Conservation (phyloP, 352 stramenopile species). For the Poterioochromonas sp. region DNA sequence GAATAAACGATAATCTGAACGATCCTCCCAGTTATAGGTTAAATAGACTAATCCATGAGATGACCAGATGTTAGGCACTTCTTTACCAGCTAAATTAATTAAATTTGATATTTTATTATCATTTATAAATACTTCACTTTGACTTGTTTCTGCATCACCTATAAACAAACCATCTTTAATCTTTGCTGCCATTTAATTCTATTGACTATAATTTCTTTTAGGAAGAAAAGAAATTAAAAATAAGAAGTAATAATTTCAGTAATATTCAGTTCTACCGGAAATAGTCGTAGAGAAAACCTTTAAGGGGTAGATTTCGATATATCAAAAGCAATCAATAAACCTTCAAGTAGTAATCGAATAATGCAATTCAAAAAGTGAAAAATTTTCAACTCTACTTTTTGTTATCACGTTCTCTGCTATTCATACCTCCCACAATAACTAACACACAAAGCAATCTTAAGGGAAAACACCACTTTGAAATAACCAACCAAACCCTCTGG, state of each 20-base stretch:
- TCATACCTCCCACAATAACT: no score
- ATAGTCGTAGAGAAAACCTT: neutral
- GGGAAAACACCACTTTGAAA: no score
- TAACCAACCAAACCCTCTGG: no score
- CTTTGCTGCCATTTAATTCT: constrained; percentile 70
- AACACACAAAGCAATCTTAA: no score
- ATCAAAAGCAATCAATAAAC: no score
- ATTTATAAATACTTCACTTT: constrained; percentile 81
- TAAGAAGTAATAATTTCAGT: neutral
- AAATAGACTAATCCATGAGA: constrained; percentile 67
- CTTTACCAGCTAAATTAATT: constrained; percentile 74
- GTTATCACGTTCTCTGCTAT: no score
- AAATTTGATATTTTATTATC: constrained; percentile 77
- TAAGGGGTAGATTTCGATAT: no score
- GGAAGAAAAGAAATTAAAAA: neutral
- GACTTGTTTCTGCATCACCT: constrained; percentile 74
- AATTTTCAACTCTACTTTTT: no score
- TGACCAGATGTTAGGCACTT: constrained; percentile 80
- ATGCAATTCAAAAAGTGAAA: no score
- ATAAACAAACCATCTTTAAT: constrained; percentile 87
- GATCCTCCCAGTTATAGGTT: constrained; percentile 51
- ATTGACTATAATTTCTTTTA: neutral
- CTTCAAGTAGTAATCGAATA: no score
- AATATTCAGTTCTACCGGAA: neutral
- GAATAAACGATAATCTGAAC: constrained; percentile 46